Base-by-base conservation (phyloP, 2,329 filamentous ascomycete species). In the Cercospora sesami region DNA sequence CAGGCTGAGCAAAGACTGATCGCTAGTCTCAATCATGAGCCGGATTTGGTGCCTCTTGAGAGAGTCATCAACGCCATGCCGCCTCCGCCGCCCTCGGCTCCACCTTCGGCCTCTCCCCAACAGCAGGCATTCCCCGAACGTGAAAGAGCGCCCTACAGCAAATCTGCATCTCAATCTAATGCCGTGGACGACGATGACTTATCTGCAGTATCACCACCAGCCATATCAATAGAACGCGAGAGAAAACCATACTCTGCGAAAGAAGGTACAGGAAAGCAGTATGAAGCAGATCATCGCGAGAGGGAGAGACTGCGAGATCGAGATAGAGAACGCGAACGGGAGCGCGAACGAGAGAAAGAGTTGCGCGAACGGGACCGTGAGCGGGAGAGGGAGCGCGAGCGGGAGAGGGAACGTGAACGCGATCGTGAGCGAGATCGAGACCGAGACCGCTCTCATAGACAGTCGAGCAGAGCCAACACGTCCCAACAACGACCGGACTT, bases 221-320 rank as follows among this genome's bases (percentile, higher is more conserved):
- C 81, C 0, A 80, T 84, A 0, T 86, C 86, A 1, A 85, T 90
- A 58, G 89, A 91, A 74, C 85, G 89, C 5, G 86, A 90, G 73
- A 82, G 89, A 42, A 87, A 90, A 68, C 89, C 89, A 0, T 91
- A 91, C 73, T 81, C 79, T 28, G 85, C 85, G 1, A 84, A 85
- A 26, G 86, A 87, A 16, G 87, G 87, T 9, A 81, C 79, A 28
- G 88, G 87, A 7, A 90, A 88, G 75, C 76, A 81, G 3, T 86
- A 88, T 68, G 81, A 71, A 45, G 57, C 59, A 8, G 69, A 71
- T 23, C 65, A 68, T 39, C 63, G 58, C 31, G 65, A 64, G 26
- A 63, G 71, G 7, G 71, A 70, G 28, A 65, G 67, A 21, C 66
- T 71, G 23, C 36, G 63, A 51, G 65, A 69, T 9, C 69, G 70